Base-by-base conservation (phyloP, 1,284 basidiomycete species). In the Trichosporon sp. region DNA sequence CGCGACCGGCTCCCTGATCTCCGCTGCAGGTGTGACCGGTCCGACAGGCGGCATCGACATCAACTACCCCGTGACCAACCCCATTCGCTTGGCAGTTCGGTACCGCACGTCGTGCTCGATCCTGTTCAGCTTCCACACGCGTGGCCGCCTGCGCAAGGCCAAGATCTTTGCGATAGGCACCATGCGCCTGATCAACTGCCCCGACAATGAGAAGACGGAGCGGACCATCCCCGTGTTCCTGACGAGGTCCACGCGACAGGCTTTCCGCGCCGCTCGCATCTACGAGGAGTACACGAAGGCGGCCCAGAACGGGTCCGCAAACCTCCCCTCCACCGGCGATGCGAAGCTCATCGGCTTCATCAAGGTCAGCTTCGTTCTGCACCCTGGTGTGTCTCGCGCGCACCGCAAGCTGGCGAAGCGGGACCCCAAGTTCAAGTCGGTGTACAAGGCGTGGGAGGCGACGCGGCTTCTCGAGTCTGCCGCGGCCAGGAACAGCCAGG, bases 71-170 rank as follows among this genome's bases (percentile, higher is more conserved):
- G 47, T 79, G 27, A 44, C 64, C 4, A 63, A 68, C 9, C 74
- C 75, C 0, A 70, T 75, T 31, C 73, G 74, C 5, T 70, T 84
- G 23, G 82, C 81, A 1, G 75, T 81, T 11, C 69, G 78, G 71
- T 84, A 83, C 71, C 77, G 83, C 47, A 80, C 81, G 72, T 80
- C 80, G 2, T 81, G 80, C 65, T 78, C 77, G 0, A 64, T 83
- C 21, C 63, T 83, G n/a, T 70, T 84, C 38, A 74, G 72, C 1
- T 76, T 83, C 51, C 65, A 77, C 38, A 71, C 71, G 1, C 70
- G 72, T 2, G 73, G 74, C 1, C 66, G 74, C 5, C 60, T 83
- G 23, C 79, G 80, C 68, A 83, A 83, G 72, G 75, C 75, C 35
- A 75, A 73, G 25, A 70, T 77, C 4, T 66, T 79, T 4, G 82